Evolutionary conservation across 2,329 filamentous ascomycete genomes (phyloP).

Genomic region (Ceratocystis albifundus): DNA sequence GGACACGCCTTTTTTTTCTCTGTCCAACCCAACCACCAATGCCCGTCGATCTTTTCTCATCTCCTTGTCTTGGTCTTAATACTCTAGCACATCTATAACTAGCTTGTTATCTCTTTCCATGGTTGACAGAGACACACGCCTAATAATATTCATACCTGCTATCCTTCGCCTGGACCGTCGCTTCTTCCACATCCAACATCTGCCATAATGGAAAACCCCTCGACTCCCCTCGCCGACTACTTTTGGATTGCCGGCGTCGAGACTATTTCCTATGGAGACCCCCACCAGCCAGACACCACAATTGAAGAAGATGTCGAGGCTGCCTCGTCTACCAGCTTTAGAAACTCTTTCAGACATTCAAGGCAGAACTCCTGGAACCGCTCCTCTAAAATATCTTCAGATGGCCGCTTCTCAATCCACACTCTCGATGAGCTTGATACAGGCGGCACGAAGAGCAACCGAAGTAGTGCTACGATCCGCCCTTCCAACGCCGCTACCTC

Average conservation of each 20-base stretch:
- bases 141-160: not conserved
- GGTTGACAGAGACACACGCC: not conserved
- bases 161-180: not conserved
- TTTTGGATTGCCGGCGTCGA: conserved; percentile 66
- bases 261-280: conserved; percentile 52
- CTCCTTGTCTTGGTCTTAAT: not conserved
- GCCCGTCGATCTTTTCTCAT: not conserved
- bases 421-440: conserved; percentile 48
- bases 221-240: conserved; percentile 58
- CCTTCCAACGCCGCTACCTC: conserved; percentile 30
- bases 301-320: conserved; percentile 52
- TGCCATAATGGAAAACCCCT: conserved; percentile 46
- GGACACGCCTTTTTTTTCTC: not conserved
- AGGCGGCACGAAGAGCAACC: conserved; percentile 46
- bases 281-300: conserved; percentile 35
- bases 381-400: conserved; percentile 42
- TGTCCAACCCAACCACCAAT: conserved; percentile 3
- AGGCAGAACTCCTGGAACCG: conserved; percentile 50
- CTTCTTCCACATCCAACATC: not conserved
- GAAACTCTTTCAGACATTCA: conserved; percentile 43
- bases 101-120: not conserved
- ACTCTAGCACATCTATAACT: not conserved
- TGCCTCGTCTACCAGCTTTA: conserved; percentile 29
- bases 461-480: conserved; percentile 54
- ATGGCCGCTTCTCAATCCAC: conserved; percentile 42